Percentiles rank a stretch among this genome's conserved stretches.
Evolutionary conservation across 306 rosid genomes (phyloP).

Genomic region (Bauhinia variegata): DNA sequence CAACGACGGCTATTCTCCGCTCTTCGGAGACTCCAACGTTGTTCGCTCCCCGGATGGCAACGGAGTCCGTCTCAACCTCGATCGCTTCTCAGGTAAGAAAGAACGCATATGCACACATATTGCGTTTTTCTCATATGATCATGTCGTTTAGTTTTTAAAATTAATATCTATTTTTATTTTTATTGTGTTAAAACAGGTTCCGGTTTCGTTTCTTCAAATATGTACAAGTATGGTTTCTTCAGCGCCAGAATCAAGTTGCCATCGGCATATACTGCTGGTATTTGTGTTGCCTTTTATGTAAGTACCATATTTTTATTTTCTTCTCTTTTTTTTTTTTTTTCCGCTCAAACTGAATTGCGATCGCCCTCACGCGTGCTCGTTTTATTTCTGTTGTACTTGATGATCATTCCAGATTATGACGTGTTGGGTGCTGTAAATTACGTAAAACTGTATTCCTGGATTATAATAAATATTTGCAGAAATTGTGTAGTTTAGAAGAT

Average conservation of each 20-base stretch:
- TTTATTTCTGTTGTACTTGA: too few relatives aligned
- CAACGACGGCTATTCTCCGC: constrained; percentile 62
- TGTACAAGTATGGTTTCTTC: constrained; percentile 86
- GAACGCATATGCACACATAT: too few relatives aligned
- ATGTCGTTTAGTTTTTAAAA: neutral
- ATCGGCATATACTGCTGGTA: constrained; percentile 82
- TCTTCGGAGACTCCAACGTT: constrained; percentile 79
- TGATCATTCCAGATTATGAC: too few relatives aligned
- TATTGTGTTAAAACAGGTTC: constrained; percentile 53
- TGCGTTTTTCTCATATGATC: too few relatives aligned
- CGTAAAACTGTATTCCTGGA: too few relatives aligned
- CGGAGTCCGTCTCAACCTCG: constrained; percentile 84
- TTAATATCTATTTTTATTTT: neutral
- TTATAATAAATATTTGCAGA: too few relatives aligned
- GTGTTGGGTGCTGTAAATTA: too few relatives aligned
- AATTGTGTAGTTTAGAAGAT: too few relatives aligned
- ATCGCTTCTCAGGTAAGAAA: constrained; percentile 91
- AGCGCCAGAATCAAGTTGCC: constrained; percentile 91
- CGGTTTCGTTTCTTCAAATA: constrained; percentile 84
- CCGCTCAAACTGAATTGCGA: too few relatives aligned
- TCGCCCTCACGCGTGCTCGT: too few relatives aligned
- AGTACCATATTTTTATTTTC: constrained; percentile 29
- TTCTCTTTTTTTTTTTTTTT: neutral
- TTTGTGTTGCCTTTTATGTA: constrained; percentile 90
- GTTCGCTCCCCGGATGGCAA: constrained; percentile 79